phyloP scores from a whole-genome alignment of 2,329 filamentous ascomycete species.

The Chalara sp. region DNA sequence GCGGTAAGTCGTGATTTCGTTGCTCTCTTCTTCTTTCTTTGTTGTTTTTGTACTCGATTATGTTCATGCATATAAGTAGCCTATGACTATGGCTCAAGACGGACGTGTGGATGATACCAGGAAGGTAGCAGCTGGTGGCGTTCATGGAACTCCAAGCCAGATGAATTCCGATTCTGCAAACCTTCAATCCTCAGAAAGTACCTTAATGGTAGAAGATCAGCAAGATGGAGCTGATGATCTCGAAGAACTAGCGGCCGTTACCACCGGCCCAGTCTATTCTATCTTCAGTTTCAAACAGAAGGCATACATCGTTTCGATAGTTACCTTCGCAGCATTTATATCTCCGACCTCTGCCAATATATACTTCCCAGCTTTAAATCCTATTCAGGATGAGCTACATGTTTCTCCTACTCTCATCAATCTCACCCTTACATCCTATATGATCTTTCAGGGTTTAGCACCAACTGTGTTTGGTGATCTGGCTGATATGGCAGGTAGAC shows the following conservation, averaged over 20 bases:
- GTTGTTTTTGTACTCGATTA: too few relatives aligned
- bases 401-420: constrained; percentile 26
- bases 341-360: constrained; percentile 27
- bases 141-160: too few relatives aligned
- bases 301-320: constrained; percentile 46
- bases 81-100: too few relatives aligned
- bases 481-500: constrained; percentile 47
- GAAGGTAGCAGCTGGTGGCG: too few relatives aligned
- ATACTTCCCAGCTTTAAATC: constrained; percentile 26
- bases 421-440: constrained; percentile 25
- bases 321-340: constrained; percentile 34
- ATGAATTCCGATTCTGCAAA: too few relatives aligned
- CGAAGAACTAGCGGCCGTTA: constrained; percentile 21
- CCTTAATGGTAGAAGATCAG: not conserved
- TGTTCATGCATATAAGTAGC: too few relatives aligned
- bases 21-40: too few relatives aligned
- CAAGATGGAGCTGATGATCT: constrained; percentile 19
- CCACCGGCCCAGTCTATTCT: constrained; percentile 24
- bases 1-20: too few relatives aligned
- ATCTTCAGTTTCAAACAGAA: constrained; percentile 30
- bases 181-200: too few relatives aligned
- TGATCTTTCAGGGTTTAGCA: constrained; percentile 51
- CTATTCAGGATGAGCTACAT: constrained; percentile 24
- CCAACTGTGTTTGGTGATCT: constrained; percentile 52
- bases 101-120: too few relatives aligned